Evolutionary conservation across 2,329 filamentous ascomycete genomes (phyloP).

Genomic region (Arthrinium puccinioides): DNA sequence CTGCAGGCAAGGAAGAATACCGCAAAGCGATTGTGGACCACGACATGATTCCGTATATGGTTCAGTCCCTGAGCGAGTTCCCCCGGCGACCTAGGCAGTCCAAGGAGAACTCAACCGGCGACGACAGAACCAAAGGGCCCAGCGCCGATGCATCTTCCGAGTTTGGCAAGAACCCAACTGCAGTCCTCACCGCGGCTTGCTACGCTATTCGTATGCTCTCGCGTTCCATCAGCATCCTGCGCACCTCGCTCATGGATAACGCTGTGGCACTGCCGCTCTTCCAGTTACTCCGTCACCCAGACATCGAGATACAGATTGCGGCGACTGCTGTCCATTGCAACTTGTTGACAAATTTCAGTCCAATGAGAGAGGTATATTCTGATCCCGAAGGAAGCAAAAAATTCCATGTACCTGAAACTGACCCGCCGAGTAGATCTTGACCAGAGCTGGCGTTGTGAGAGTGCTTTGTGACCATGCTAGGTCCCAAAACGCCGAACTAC

Average conservation of each 20-base stretch:
- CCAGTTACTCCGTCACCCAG: conserved; percentile 63
- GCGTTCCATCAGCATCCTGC: conserved; percentile 73
- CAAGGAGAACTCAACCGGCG: conserved; percentile 32
- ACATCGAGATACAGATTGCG: conserved; percentile 76
- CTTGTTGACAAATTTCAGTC: conserved; percentile 79
- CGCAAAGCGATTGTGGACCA: conserved; percentile 76
- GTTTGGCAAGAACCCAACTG: conserved; percentile 66
- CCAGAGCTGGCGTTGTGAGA: conserved; percentile 66
- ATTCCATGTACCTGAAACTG: no score
- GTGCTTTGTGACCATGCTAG: conserved; percentile 79
- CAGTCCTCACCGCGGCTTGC: conserved; percentile 79
- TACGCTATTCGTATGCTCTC: conserved; percentile 74
- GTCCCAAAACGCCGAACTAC: conserved; percentile 69
- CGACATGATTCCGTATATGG: conserved; percentile 73
- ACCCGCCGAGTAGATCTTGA: conserved; percentile 49
- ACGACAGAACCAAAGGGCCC: conserved; percentile 22
- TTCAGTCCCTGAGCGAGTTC: conserved; percentile 64
- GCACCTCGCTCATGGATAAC: conserved; percentile 83
- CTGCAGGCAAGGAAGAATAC: conserved; percentile 75
- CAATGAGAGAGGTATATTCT: conserved; percentile 71
- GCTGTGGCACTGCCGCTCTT: conserved; percentile 74
- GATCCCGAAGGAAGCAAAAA: no score
- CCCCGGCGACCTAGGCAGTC: conserved; percentile 40
- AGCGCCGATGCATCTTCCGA: conserved; percentile 27
- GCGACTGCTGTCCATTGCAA: conserved; percentile 82